A percentile compares a stretch with the other conserved stretches of the same genome.
Evolutionary conservation across 352 stramenopile species (phyloP).

Genomic region (Phytophthora crassamura): DNA sequence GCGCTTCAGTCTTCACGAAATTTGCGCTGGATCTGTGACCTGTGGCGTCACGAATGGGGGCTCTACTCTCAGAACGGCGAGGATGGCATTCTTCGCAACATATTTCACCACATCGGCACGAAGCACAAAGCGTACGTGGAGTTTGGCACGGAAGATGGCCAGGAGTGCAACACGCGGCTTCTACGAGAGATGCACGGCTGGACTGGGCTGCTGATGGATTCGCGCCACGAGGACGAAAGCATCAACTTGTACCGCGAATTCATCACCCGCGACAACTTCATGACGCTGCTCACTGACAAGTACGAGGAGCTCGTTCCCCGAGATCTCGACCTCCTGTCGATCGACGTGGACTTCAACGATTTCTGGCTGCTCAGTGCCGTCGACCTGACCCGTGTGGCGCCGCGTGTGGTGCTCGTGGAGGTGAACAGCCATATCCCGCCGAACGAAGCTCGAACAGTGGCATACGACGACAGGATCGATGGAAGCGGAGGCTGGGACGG

Average conservation of each 20-base stretch:
- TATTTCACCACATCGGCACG: conserved; percentile 62
- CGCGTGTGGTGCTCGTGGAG: conserved; percentile 68
- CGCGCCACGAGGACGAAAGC: conserved; percentile 39
- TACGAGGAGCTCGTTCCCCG: conserved; percentile 43
- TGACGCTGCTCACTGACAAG: conserved; percentile 50
- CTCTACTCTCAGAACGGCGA: conserved; percentile 76
- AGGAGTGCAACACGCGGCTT: conserved; percentile 71
- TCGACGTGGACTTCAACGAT: conserved; percentile 84
- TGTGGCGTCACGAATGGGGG: conserved; percentile 75
- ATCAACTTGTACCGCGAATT: conserved; percentile 69
- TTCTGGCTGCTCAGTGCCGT: conserved; percentile 74
- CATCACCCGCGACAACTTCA: conserved; percentile 72
- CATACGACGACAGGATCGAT: conserved; percentile 47
- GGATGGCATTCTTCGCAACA: conserved; percentile 63
- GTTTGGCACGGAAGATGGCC: conserved; percentile 64
- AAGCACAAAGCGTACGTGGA: conserved; percentile 58
- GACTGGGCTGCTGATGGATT: conserved; percentile 72
- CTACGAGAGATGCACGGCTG: conserved; percentile 55
- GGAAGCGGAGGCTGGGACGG: conserved; percentile 52
- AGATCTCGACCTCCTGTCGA: conserved; percentile 67
- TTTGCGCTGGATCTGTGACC: conserved; percentile 55
- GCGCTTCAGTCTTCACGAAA: conserved; percentile 4
- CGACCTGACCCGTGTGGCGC: conserved; percentile 47
- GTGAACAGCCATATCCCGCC: conserved; percentile 67
- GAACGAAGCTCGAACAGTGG: conserved; percentile 50